These are phyloP conservation scores for Hypoxylon sp. DNA, from an alignment of 2,329 filamentous ascomycete genomes.

Conservation along the genomic window DNA sequence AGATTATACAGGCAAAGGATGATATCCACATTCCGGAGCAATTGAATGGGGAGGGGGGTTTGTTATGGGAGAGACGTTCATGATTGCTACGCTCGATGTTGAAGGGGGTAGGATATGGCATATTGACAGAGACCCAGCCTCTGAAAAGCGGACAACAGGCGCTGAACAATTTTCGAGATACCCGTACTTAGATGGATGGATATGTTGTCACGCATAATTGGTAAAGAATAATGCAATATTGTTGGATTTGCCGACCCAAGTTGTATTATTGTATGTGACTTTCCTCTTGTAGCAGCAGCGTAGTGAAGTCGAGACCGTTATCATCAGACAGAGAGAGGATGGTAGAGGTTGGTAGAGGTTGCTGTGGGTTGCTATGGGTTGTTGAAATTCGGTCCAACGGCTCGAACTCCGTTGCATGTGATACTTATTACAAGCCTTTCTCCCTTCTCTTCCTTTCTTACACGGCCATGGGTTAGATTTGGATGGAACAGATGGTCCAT, in stretches of 20 bases:
- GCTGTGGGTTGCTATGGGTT: neutral
- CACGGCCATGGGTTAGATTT: slow-evolving; percentile 16
- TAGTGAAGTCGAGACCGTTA: slow-evolving; percentile 7
- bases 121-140: slow-evolving; percentile 34
- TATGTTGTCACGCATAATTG: slow-evolving; percentile 30
- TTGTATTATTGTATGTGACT: slow-evolving; percentile 36
- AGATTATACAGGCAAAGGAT: slow-evolving; percentile 21
- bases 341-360: neutral
- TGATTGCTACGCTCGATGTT: slow-evolving; percentile 30
- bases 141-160: slow-evolving; percentile 36
- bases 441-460: neutral
- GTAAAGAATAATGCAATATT: slow-evolving; percentile 32
- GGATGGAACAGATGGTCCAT: slow-evolving; percentile 1
- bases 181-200: slow-evolving; percentile 40
- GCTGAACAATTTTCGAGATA: slow-evolving; percentile 38
- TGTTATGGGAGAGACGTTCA: slow-evolving; percentile 29
- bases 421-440: slow-evolving; percentile 11
- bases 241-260: slow-evolving; percentile 23
- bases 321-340: neutral
- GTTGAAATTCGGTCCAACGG: slow-evolving; percentile 21
- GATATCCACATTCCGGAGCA: slow-evolving; percentile 35
- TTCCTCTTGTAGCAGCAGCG: slow-evolving; percentile 32
- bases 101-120: slow-evolving; percentile 23
- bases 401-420: slow-evolving; percentile 27
- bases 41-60: slow-evolving; percentile 22